phyloP scores from a whole-genome alignment of 768 basidiomycete genomes.

The Trametes elegans region DNA sequence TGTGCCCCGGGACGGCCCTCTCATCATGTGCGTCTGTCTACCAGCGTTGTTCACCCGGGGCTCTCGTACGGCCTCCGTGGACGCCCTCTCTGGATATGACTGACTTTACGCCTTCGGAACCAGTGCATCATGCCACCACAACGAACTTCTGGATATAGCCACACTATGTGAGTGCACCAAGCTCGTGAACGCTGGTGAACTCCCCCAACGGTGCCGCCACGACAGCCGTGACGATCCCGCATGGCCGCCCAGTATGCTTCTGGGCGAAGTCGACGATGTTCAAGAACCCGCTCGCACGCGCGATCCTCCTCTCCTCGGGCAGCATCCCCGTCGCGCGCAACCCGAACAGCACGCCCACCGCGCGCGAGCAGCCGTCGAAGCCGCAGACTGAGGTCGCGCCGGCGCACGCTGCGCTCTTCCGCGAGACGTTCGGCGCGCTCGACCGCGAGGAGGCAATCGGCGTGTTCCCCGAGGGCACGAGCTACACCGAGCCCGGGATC shows the following conservation, averaged over 20 bases:
- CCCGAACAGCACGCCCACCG: slow-evolving; percentile 18
- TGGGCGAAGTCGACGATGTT: slow-evolving; percentile 94
- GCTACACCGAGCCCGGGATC: slow-evolving; percentile 89
- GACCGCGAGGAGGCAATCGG: slow-evolving; percentile 78
- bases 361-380: not conserved
- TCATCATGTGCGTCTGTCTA: slow-evolving; percentile 81
- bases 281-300: slow-evolving; percentile 68
- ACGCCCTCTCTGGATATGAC: not conserved
- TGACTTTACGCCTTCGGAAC: not conserved
- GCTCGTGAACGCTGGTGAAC: no score
- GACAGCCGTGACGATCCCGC: slow-evolving; percentile 78
- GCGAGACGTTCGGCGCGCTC: slow-evolving; percentile 85
- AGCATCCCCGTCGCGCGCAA: slow-evolving; percentile 96
- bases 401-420: slow-evolving; percentile 74
- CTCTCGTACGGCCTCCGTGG: no score
- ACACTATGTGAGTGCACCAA: slow-evolving; percentile 59
- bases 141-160: slow-evolving; percentile 90
- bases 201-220: no score
- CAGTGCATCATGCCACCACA: slow-evolving; percentile 57
- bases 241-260: slow-evolving; percentile 77
- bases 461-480: slow-evolving; percentile 91
- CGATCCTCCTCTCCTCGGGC: slow-evolving; percentile 81
- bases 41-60: no score
- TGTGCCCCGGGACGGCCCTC: slow-evolving; percentile 83
- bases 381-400: not conserved